Percentiles rank a stretch among this genome's conserved stretches.
These are phyloP conservation scores for Xanthoceras sorbifolium DNA, from an alignment of 345 rosid genomes.

Conservation along the genomic window DNA sequence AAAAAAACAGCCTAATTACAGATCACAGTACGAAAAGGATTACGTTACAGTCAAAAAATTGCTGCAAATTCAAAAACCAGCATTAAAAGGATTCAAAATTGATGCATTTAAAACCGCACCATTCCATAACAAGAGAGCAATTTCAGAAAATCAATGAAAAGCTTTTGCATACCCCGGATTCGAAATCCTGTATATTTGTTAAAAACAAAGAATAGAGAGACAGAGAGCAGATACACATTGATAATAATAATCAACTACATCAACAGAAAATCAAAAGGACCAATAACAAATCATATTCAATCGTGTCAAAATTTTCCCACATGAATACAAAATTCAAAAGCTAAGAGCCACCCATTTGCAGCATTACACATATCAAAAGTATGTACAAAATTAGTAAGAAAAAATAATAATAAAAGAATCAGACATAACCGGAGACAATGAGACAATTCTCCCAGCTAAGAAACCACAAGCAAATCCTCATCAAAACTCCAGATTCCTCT, in stretches of 20 bases:
- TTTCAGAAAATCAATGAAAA: constrained; percentile 15
- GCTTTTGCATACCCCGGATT: constrained; percentile 11
- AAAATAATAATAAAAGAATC: neutral
- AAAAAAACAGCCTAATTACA: neutral
- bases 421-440: neutral
- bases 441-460: constrained; percentile 27
- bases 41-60: neutral
- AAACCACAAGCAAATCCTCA: too few species aligned
- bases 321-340: too few species aligned
- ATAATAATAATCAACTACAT: constrained; percentile 1
- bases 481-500: constrained; percentile 8
- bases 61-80: constrained; percentile 1
- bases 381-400: neutral
- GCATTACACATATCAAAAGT: neutral
- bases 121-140: constrained; percentile 12
- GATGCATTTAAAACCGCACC: neutral
- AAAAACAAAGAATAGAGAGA: too few species aligned
- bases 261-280: constrained; percentile 11
- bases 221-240: neutral
- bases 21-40: neutral
- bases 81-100: neutral
- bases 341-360: constrained; percentile 2
- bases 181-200: neutral
- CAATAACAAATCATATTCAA: neutral
- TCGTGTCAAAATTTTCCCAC: neutral